Evolutionary conservation across 176 grass and related monocot genomes (phyloP), one percentile per base, ranked within the genome.

Genomic region (Olyra latifolia): DNA sequence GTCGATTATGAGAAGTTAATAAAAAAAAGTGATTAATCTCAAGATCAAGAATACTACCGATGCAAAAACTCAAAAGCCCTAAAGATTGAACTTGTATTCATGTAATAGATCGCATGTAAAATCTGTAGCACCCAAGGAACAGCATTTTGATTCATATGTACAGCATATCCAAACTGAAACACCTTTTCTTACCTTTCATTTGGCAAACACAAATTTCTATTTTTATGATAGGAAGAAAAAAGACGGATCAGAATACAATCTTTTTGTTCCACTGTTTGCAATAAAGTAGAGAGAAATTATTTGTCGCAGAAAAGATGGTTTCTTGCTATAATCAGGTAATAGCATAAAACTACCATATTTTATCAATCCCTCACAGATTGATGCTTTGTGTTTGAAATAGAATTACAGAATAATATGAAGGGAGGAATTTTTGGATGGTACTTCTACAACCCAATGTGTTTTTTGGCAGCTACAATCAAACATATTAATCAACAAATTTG

Each of bases 81-180:
- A 22, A 56, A 44, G 17, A 62, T 25, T 49, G 27, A 32, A 7
- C 10, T 25, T 10, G 2, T 23, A 68, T 66, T 54, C 11, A 68
- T 59, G 20, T 14, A 42, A 22, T 17, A 43, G 3, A 15, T 6
- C 27, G 42, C 52, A 77, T 41, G n/a, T 69, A 35, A 76, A 60
- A 39, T 72, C 5, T 10, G 14, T 73, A 79, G 61, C 61, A 53
- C 29, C 24, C 28, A 62, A 61, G n/a, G 27, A 80, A 62, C 13
- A 72, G 24, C 29, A 72, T 49, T 81, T 81, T 62, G 56, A 25
- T 62, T 60, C 29, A 27, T 32, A 49, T 71, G 45, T 47, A 49
- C 16, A 69, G 16, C 25, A 52, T 11, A 20, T 35, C 45, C 7
- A 52, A 40, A 55, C 14, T 16, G 9, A 68, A 68, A 8, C 53